phyloP scores from a whole-genome alignment of 306 rosid species.

The Spatholobus suberectus region DNA sequence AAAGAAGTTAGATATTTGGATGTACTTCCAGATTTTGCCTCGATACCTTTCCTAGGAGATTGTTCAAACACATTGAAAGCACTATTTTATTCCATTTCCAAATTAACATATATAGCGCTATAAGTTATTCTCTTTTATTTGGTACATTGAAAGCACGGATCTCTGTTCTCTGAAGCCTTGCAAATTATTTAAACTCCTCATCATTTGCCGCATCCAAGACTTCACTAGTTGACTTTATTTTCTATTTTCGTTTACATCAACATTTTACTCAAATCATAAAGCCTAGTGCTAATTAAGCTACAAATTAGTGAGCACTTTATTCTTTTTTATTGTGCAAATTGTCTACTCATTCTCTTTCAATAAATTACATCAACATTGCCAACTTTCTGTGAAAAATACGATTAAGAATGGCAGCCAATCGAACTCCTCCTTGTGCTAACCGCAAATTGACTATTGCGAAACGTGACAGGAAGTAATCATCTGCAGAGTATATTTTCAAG shows the following conservation, averaged over 20 bases:
- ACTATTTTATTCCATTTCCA: too few species aligned
- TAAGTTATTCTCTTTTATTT: too few species aligned
- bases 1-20: too few species aligned
- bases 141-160: too few species aligned
- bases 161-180: too few species aligned
- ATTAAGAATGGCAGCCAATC: conserved; percentile 86
- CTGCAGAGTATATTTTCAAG: conserved; percentile 46
- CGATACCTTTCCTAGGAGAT: too few species aligned
- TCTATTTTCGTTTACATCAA: neutral
- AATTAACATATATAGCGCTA: too few species aligned
- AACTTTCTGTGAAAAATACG: conserved; percentile 50
- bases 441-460: conserved; percentile 62
- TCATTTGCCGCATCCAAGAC: neutral
- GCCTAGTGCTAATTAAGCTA: neutral
- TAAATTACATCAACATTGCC: neutral
- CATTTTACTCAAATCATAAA: neutral
- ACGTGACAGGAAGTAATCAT: conserved; percentile 78
- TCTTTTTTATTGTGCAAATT: neutral
- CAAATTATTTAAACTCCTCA: too few species aligned
- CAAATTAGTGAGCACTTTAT: neutral
- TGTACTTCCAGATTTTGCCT: too few species aligned
- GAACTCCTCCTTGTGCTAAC: conserved; percentile 89
- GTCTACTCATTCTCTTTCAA: neutral
- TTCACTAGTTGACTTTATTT: neutral
- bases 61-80: too few species aligned